phyloP scores from a whole-genome alignment of 768 basidiomycete genomes.

The Tricholoma terreum region DNA sequence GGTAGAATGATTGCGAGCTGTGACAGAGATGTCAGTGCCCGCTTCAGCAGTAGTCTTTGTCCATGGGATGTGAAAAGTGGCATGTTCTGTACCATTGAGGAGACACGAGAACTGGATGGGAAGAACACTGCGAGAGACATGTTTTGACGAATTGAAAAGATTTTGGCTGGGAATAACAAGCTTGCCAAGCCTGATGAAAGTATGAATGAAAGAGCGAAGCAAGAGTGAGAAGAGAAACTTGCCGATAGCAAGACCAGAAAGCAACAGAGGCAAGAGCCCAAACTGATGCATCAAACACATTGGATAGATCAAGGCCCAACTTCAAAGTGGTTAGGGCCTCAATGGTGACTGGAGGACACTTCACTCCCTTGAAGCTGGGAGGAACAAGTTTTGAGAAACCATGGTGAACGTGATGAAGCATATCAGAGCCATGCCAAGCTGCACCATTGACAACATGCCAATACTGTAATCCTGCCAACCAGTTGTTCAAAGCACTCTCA shows the following conservation, averaged over 20 bases:
- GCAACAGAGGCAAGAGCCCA: conserved; percentile 9
- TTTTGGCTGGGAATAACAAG: conserved; percentile 1
- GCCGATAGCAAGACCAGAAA: no score
- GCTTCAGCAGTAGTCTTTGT: conserved; percentile 23
- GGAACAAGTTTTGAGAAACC: conserved; percentile 8
- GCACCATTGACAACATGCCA: no score
- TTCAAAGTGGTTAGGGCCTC: not conserved
- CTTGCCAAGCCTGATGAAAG: conserved; percentile 3
- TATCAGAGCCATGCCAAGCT: conserved; percentile 8
- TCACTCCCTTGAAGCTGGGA: conserved; percentile 1
- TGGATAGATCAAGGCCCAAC: conserved; percentile 8
- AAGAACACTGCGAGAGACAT: not conserved
- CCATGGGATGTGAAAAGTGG: conserved; percentile 25
- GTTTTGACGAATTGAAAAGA: not conserved
- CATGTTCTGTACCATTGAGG: conserved; percentile 1
- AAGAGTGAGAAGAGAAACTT: not conserved
- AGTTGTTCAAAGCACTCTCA: not conserved
- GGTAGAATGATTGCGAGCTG: conserved; percentile 4
- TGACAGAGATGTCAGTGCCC: conserved; percentile 28
- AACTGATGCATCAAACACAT: conserved; percentile 4
- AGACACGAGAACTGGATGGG: not conserved
- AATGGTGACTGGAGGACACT: conserved; percentile 12
- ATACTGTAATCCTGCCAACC: conserved; percentile 1
- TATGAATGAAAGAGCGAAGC: not conserved
- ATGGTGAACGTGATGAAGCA: conserved; percentile 3